Evolutionary conservation across 2,329 filamentous ascomycete genomes (phyloP), one percentile per base, ranked within the genome.

Genomic region (Xylariales sp.): DNA sequence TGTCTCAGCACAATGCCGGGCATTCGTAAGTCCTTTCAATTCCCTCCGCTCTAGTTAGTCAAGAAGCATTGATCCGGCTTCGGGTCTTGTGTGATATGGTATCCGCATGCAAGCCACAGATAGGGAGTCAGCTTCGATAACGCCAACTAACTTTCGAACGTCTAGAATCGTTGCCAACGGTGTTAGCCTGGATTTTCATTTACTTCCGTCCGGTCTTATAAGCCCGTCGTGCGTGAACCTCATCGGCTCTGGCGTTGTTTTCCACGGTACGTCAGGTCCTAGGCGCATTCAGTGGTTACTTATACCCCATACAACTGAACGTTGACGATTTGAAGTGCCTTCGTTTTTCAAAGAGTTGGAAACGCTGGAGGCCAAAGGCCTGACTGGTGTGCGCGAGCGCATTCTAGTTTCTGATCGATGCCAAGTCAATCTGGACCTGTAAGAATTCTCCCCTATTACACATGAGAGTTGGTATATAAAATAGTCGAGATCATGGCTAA

Each of bases 401-500:
- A 65, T 63, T 8, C 34, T 69, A 10, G 32, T 69, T 18, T 69
- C 63, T 12, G 62, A 66, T 36, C 58, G 63, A 39, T 60, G 63
- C 16, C 67, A 69, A 28, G 50, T 69, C 14, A 60, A 67, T 39
- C 57, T 69, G 3, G 66, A 69, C 39, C 62, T 69, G 57, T 56
- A 55, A 49, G 60, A 14, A 36, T 14, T 10, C n/a, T 16, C 48
- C 23, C 18, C 1, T n/a, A 6, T 46, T 10, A 53, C 30, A 28
- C 23, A 23, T 23, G 23, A 23, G 23, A 23, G 23, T 23, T 23
- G 23, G 2, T 39, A 39, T 10, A 39, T 10, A 10, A 10, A 10
- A 39, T 12, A 23, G 39, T 28, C 30, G 3, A 16, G 2, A 36
- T 7, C 5, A 5, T 23, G 8, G 5, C 54, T 59, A n/a, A 50